These are phyloP conservation scores for Phoma sp. DNA, from an alignment of 2,329 filamentous ascomycete genomes.

Conservation along the genomic window DNA sequence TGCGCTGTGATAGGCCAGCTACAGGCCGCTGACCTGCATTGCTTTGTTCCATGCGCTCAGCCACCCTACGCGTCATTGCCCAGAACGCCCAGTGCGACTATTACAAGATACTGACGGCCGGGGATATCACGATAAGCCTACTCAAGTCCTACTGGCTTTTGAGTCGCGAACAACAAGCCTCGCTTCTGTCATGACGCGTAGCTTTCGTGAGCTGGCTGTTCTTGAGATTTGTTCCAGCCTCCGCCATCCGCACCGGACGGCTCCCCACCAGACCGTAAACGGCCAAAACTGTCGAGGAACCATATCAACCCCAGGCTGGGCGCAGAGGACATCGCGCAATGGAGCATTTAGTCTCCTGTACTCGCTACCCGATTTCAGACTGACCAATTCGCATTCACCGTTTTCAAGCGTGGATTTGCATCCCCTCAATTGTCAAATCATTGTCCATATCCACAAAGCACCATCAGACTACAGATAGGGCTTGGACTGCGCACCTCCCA, in stretches of 20 bases:
- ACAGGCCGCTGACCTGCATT: constrained; percentile 2
- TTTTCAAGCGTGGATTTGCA: neutral
- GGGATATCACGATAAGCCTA: constrained; percentile 21
- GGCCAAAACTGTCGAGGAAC: constrained; percentile 19
- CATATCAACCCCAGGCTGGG: neutral
- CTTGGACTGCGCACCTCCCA: neutral
- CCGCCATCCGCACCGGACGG: constrained; percentile 23
- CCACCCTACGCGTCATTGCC: constrained; percentile 29
- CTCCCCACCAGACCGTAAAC: constrained; percentile 37
- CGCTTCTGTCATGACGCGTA: constrained; percentile 38
- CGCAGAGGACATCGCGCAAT: constrained; percentile 10
- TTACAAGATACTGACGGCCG: constrained; percentile 3
- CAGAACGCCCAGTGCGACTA: constrained; percentile 14
- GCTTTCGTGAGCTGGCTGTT: constrained; percentile 20
- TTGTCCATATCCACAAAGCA: constrained; percentile 19
- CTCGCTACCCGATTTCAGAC: neutral
- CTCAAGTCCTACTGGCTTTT: constrained; percentile 10
- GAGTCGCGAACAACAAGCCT: constrained; percentile 20
- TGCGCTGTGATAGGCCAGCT: constrained; percentile 15
- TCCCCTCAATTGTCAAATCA: constrained; percentile 19
- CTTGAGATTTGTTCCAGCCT: constrained; percentile 27
- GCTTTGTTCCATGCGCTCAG: constrained; percentile 23
- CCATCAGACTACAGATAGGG: constrained; percentile 2
- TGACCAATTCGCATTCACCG: neutral
- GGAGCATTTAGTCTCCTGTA: neutral